A percentile compares a stretch with the other conserved stretches of the same genome.
phyloP scores from a whole-genome alignment of 1,284 basidiomycete species.

The Ustilago tritici region DNA sequence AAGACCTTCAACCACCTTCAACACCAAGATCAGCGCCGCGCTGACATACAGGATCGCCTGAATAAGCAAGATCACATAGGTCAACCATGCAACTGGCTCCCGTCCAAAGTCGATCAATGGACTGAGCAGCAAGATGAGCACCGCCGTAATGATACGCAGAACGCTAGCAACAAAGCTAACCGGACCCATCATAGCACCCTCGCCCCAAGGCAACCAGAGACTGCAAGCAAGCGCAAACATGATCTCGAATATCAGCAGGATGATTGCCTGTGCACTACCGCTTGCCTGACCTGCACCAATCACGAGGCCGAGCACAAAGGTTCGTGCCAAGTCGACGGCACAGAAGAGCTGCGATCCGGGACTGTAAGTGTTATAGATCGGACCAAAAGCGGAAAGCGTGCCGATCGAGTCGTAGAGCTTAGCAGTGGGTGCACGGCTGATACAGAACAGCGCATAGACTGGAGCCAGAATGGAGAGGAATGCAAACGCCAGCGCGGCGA shows the following conservation, averaged over 20 bases:
- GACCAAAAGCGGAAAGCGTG: constrained; percentile 88
- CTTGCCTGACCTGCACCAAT: constrained; percentile 89
- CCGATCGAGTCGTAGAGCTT: constrained; percentile 94
- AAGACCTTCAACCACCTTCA: constrained; percentile 85
- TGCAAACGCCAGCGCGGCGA: constrained; percentile 81
- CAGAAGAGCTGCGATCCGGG: constrained; percentile 91
- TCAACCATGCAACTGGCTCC: constrained; percentile 79
- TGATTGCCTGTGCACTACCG: constrained; percentile 89
- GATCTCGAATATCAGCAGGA: constrained; percentile 75
- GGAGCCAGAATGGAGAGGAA: constrained; percentile 85
- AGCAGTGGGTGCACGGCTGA: constrained; percentile 82
- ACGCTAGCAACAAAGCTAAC: constrained; percentile 92
- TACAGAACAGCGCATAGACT: constrained; percentile 78
- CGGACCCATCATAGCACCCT: constrained; percentile 93
- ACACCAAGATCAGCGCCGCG: constrained; percentile 81
- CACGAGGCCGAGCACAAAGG: constrained; percentile 81
- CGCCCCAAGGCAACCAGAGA: constrained; percentile 91
- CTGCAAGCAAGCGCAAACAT: constrained; percentile 56
- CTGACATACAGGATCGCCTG: constrained; percentile 86
- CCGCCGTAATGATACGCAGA: constrained; percentile 86
- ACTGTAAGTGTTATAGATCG: constrained; percentile 94
- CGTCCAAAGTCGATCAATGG: constrained; percentile 76
- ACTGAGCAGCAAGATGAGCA: constrained; percentile 87
- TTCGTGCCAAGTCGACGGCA: constrained; percentile 81
- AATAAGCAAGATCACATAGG: constrained; percentile 89